A percentile compares a stretch with the other conserved stretches of the same genome.
Conservation (phyloP, 2,329 filamentous ascomycete species). For the Trichocomaceae sp. region DNA sequence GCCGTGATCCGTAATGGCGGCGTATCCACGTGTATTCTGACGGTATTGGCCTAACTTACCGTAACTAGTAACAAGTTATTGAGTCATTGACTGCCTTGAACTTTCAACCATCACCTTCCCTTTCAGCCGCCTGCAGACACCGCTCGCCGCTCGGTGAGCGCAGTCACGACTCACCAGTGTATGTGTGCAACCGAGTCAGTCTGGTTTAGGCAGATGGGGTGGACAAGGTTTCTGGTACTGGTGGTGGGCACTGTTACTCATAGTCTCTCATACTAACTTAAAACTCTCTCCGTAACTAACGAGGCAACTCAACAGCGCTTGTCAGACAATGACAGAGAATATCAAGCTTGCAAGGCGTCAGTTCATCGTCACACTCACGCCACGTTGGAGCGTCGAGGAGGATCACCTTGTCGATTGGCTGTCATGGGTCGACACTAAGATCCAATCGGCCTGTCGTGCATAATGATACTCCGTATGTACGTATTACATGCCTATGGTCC, state of each 20-base stretch:
- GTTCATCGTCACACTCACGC: background rate
- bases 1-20: background rate
- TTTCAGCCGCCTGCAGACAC: background rate
- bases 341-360: background rate
- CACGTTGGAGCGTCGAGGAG: background rate
- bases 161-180: no score
- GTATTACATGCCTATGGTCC: background rate
- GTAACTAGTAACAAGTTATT: slow-evolving; percentile 2
- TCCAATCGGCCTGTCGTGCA: background rate
- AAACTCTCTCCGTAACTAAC: no score
- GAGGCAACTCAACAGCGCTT: no score
- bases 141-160: background rate
- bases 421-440: background rate
- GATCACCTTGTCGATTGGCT: background rate
- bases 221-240: background rate
- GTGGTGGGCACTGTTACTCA: background rate
- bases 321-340: no score
- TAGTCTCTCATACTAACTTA: no score
- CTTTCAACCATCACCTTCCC: no score
- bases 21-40: background rate
- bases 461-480: no score
- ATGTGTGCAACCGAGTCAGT: background rate
- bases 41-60: no score
- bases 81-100: slow-evolving; percentile 9
- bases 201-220: background rate